Conservation (phyloP, 2,329 filamentous ascomycete genomes). For the Apiospora kogelbergensis region DNA sequence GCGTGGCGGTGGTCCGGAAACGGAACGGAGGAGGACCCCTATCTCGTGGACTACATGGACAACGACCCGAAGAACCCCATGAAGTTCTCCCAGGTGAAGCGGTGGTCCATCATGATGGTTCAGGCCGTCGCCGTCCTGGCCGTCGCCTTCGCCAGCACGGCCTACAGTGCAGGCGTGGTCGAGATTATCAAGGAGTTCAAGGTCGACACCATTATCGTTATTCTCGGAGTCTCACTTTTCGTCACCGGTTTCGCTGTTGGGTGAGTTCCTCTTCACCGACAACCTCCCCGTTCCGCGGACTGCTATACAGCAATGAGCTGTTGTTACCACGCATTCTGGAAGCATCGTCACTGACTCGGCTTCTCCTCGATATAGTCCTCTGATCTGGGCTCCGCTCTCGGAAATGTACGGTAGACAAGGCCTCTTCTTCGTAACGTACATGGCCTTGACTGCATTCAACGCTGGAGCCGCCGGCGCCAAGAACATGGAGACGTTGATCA, state of each 20-base stretch:
- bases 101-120: conserved; percentile 65
- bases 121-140: conserved; percentile 67
- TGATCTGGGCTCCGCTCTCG: conserved; percentile 66
- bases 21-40: conserved; percentile 68
- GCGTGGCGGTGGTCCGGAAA: conserved; percentile 56
- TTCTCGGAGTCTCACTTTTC: conserved; percentile 64
- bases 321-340: neutral
- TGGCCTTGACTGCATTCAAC: conserved; percentile 57
- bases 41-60: conserved; percentile 65
- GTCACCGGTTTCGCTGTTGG: conserved; percentile 63
- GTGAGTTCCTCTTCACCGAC: neutral
- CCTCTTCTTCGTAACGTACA: conserved; percentile 55
- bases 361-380: conserved; percentile 33
- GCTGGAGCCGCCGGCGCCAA: conserved; percentile 52
- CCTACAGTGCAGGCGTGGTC: conserved; percentile 57
- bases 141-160: conserved; percentile 65
- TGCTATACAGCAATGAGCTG: neutral
- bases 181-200: conserved; percentile 54
- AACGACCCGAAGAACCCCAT: conserved; percentile 68
- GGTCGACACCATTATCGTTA: conserved; percentile 46
- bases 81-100: conserved; percentile 53
- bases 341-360: neutral
- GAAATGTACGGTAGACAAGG: conserved; percentile 59
- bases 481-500: conserved; percentile 54
- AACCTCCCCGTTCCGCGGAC: neutral